phyloP scores from a whole-genome alignment of 306 rosid species.

The Amphicarpaea edgeworthii region DNA sequence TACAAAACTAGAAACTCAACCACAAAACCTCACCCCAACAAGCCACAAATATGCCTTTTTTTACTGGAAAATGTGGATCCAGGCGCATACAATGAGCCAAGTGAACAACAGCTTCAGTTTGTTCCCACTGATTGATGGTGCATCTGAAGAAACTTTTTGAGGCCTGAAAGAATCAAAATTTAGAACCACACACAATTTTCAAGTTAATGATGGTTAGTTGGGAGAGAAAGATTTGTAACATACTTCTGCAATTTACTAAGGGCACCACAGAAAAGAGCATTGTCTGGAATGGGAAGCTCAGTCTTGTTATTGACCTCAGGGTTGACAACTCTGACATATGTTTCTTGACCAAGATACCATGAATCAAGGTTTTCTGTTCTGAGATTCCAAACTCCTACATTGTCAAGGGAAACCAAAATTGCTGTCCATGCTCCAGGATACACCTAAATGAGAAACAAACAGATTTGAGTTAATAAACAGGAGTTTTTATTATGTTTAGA shows the following conservation, averaged over 20 bases:
- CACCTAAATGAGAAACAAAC: conserved; percentile 58
- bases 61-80: conserved; percentile 52
- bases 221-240: conserved; percentile 34
- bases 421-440: conserved; percentile 99
- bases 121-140: conserved; percentile 44
- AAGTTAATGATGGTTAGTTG: conserved; percentile 18
- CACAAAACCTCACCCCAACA: conserved; percentile 61
- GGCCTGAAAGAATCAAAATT: conserved; percentile 65
- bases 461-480: background rate
- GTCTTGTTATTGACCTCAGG: conserved; percentile 92
- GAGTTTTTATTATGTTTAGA: background rate
- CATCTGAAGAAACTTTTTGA: conserved; percentile 57
- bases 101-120: conserved; percentile 54
- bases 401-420: conserved; percentile 87
- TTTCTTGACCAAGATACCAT: conserved; percentile 99
- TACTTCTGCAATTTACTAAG: conserved; percentile 79
- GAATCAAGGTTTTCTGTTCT: conserved; percentile 94
- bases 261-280: conserved; percentile 85
- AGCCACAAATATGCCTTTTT: conserved; percentile 43
- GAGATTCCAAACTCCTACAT: conserved; percentile 92
- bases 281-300: conserved; percentile 85
- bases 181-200: background rate
- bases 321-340: conserved; percentile 82
- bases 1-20: conserved; percentile 59
- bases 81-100: conserved; percentile 51